phyloP scores from a whole-genome alignment of 2,329 filamentous ascomycete species.

The Colletotrichum lini region DNA sequence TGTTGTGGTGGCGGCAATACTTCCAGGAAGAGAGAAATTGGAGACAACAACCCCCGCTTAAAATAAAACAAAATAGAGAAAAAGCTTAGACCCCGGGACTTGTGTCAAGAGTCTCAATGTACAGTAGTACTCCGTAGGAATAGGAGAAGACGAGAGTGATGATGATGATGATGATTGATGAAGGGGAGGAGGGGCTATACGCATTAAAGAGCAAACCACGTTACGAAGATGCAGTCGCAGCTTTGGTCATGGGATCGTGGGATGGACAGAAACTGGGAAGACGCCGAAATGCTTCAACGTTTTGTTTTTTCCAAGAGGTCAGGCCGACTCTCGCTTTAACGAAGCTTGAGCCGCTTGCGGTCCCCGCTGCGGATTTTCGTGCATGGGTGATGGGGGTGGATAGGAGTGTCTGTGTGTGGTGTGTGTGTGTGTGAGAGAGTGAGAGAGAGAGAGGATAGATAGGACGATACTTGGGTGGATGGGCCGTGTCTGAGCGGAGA shows the following conservation, averaged over 20 bases:
- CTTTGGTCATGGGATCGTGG: slow-evolving; percentile 18
- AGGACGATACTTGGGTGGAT: slow-evolving; percentile 11
- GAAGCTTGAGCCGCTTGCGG: slow-evolving; percentile 41
- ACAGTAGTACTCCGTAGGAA: too few relatives aligned
- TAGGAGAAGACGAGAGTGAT: not conserved
- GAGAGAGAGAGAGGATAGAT: slow-evolving; percentile 1
- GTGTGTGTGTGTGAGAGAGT: too few relatives aligned
- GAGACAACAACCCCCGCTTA: not conserved
- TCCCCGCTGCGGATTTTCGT: slow-evolving; percentile 26
- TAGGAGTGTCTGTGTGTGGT: too few relatives aligned
- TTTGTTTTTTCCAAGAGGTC: slow-evolving; percentile 5
- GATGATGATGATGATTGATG: not conserved
- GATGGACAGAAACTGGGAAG: slow-evolving; percentile 15
- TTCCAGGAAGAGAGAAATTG: not conserved
- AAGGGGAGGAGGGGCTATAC: not conserved
- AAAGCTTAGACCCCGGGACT: not conserved
- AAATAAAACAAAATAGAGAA: not conserved
- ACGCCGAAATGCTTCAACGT: slow-evolving; percentile 32
- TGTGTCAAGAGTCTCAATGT: slow-evolving; percentile 8
- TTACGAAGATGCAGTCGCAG: not conserved
- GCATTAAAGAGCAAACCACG: not conserved
- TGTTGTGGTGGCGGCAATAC: not conserved
- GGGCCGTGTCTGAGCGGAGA: not conserved
- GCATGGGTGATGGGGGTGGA: not conserved
- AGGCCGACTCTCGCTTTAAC: slow-evolving; percentile 27